Percentiles rank a stretch among this genome's conserved stretches.
Conservation (phyloP, 73 alveolate genomes). For the Paramecium sexaurelia region DNA sequence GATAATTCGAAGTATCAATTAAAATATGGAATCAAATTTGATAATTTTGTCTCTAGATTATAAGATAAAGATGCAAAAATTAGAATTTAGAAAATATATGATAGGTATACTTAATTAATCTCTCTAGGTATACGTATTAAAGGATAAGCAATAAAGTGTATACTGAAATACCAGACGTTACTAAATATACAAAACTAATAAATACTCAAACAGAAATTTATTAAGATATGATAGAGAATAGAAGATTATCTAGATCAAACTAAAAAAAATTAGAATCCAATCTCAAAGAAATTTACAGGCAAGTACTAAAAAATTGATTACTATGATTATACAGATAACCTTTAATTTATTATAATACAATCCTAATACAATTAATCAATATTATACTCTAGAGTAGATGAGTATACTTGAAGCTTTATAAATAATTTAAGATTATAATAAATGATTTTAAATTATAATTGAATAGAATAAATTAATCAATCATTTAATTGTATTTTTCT, state of each 20-base stretch:
- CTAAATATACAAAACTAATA: neutral
- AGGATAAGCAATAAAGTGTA: neutral
- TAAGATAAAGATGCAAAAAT: neutral
- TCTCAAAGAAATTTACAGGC: neutral
- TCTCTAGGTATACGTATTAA: neutral
- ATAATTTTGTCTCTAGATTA: neutral
- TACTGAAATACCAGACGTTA: neutral
- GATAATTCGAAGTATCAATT: neutral
- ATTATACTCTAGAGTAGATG: too few relatives aligned
- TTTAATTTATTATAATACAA: too few relatives aligned
- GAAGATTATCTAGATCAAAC: conserved; percentile 3
- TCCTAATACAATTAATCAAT: too few relatives aligned
- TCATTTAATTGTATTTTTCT: neutral
- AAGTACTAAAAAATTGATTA: neutral
- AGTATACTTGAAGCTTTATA: too few relatives aligned
- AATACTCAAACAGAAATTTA: neutral
- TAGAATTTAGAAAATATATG: conserved; percentile 31
- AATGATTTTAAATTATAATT: too few relatives aligned
- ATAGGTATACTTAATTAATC: neutral
- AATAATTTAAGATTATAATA: too few relatives aligned
- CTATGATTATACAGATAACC: neutral
- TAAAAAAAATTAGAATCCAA: neutral
- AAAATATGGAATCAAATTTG: conserved; percentile 20
- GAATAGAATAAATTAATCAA: neutral
- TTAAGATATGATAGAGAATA: neutral